Conservation (phyloP, 495 filamentous ascomycete genomes). For the Tuber microsphaerosporum region DNA sequence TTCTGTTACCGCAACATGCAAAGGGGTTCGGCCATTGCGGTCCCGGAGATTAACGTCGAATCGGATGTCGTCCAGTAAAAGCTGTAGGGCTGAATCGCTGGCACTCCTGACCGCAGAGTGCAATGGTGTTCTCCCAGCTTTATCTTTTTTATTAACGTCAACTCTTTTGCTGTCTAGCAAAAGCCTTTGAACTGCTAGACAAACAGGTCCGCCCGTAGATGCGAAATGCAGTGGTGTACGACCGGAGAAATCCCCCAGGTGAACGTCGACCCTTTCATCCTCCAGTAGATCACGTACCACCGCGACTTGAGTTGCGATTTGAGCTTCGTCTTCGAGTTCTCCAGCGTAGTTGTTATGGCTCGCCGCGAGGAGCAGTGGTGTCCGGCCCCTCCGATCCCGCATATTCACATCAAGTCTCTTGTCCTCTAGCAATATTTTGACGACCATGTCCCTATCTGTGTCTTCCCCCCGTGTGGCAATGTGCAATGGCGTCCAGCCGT, state of each 20-base stretch:
- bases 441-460: not conserved
- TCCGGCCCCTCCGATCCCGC: not conserved
- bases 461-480: not conserved
- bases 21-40: not conserved
- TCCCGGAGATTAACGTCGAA: constrained; percentile 4
- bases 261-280: not conserved
- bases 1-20: not conserved
- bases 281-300: not conserved
- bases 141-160: constrained; percentile 2
- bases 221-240: not conserved
- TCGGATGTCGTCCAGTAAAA: constrained; percentile 5
- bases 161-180: not conserved
- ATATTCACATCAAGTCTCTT: not conserved
- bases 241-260: not conserved
- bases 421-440: not conserved
- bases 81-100: not conserved
- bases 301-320: not conserved
- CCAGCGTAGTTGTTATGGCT: not conserved
- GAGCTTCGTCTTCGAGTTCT: not conserved
- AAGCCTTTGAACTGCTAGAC: not conserved
- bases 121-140: constrained; percentile 5
- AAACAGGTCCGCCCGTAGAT: not conserved
- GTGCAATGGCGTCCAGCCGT: not conserved
- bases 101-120: constrained; percentile 11
- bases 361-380: not conserved